phyloP scores from a whole-genome alignment of 164 flowering plant genomes.

The Pachysandra terminalis region DNA sequence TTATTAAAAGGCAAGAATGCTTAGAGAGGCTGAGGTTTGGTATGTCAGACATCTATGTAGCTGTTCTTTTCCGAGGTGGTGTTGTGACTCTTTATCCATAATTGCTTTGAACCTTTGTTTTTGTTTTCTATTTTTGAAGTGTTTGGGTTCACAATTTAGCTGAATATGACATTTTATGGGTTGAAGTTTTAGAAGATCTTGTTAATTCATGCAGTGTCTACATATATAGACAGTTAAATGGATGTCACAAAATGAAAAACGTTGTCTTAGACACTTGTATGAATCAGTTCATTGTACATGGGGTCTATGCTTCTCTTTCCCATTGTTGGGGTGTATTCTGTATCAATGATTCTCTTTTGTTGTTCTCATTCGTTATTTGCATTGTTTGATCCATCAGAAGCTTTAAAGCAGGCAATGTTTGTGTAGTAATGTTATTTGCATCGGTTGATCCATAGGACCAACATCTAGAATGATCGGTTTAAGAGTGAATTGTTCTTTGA shows the following conservation, averaged over 20 bases:
- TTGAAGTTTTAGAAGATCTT: conserved; percentile 3
- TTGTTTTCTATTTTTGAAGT: neutral
- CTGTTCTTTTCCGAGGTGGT: conserved; percentile 15
- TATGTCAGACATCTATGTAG: conserved; percentile 29
- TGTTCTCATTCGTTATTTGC: too few relatives aligned
- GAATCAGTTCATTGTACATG: neutral
- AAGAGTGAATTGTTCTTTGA: too few relatives aligned
- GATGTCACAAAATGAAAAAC: neutral
- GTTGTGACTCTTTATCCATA: conserved; percentile 15
- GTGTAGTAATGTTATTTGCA: too few relatives aligned
- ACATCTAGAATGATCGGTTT: too few relatives aligned
- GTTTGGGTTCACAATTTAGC: conserved; percentile 9
- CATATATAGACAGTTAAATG: conserved; percentile 5
- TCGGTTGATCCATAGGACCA: too few relatives aligned
- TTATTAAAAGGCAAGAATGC: conserved; percentile 13
- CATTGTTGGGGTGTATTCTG: too few relatives aligned
- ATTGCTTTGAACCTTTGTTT: conserved; percentile 7
- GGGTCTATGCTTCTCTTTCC: neutral
- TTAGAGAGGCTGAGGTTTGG: conserved; percentile 22
- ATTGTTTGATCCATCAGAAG: too few relatives aligned
- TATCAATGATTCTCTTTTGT: too few relatives aligned
- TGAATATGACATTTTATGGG: conserved; percentile 6
- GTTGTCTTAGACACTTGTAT: neutral
- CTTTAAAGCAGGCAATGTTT: too few relatives aligned
- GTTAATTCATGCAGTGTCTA: neutral